Evolutionary conservation across 2,329 filamentous ascomycete species (phyloP).

Genomic region (Colletotrichum melonis): DNA sequence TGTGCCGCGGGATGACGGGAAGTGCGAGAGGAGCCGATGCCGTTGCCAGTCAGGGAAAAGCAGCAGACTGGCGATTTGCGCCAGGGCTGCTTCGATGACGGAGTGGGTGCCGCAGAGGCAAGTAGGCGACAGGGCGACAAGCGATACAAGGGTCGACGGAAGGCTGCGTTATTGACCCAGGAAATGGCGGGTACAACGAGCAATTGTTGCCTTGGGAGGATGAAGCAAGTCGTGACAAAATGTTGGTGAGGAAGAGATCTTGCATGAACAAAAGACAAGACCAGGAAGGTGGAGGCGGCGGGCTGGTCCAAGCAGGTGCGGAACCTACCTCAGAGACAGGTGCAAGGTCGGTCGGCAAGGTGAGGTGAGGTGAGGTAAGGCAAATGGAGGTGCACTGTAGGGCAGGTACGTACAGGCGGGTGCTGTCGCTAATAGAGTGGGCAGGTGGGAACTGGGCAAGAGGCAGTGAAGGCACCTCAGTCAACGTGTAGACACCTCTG

Average conservation of each 20-base stretch:
- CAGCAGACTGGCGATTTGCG: slow-evolving; percentile 28
- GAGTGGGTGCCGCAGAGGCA: slow-evolving; percentile 28
- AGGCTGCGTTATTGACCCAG: slow-evolving; percentile 27
- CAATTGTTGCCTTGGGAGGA: slow-evolving; percentile 21
- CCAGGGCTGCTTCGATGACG: slow-evolving; percentile 34
- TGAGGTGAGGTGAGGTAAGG: neutral
- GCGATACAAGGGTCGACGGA: slow-evolving; percentile 3
- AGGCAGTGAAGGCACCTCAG: slow-evolving; percentile 2
- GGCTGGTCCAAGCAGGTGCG: slow-evolving; percentile 26
- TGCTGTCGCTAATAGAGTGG: neutral
- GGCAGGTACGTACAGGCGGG: neutral
- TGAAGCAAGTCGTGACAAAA: slow-evolving; percentile 1
- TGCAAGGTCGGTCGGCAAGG: slow-evolving; percentile 12
- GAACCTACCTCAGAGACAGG: neutral
- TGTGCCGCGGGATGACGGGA: slow-evolving; percentile 23
- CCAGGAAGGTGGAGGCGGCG: slow-evolving; percentile 33
- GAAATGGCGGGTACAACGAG: slow-evolving; percentile 23
- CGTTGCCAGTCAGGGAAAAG: slow-evolving; percentile 25
- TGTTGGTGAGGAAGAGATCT: slow-evolving; percentile 31
- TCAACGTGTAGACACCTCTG: neutral
- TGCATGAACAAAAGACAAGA: slow-evolving; percentile 34
- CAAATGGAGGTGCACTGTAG: neutral
- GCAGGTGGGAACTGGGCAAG: neutral
- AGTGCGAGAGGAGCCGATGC: slow-evolving; percentile 5
- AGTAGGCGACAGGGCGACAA: slow-evolving; percentile 13